Conservation (phyloP, 2,329 filamentous ascomycete species). For the Hypocrella siamensis region DNA sequence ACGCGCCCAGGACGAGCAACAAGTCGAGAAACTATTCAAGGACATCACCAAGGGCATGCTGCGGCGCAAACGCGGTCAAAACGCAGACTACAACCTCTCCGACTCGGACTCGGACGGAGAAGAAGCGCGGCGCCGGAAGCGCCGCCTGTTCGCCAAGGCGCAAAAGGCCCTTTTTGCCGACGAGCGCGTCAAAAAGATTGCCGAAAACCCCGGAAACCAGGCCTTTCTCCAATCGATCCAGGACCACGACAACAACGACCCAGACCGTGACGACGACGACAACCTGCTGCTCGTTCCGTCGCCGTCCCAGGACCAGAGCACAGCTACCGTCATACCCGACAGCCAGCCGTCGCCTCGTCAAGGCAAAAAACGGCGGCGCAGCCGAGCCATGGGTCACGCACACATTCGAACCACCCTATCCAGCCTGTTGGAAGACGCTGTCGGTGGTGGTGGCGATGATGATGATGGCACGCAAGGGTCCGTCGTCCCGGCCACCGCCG, state of each 20-base stretch:
- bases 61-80: conserved; percentile 70
- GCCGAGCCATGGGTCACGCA: too few species aligned
- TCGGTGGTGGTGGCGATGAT: too few species aligned
- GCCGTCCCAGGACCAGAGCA: conserved; percentile 3
- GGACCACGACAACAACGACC: conserved; percentile 61
- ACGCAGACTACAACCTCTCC: conserved; percentile 67
- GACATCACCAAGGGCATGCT: conserved; percentile 84
- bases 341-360: conserved; percentile 30
- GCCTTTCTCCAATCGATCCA: conserved; percentile 87
- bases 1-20: conserved; percentile 66
- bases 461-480: conserved; percentile 31
- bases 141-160: conserved; percentile 81
- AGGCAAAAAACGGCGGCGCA: too few species aligned
- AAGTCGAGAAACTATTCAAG: conserved; percentile 80
- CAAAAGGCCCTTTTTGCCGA: conserved; percentile 76
- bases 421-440: conserved; percentile 52
- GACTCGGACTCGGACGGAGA: conserved; percentile 84
- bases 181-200: conserved; percentile 81
- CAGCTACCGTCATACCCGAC: conserved; percentile 27
- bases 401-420: conserved; percentile 77
- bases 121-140: conserved; percentile 63
- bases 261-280: conserved; percentile 60
- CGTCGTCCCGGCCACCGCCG: conserved; percentile 27
- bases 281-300: conserved; percentile 29
- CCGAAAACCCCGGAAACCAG: conserved; percentile 72